phyloP scores from a whole-genome alignment of 352 stramenopile species.

The Pythium sp. region DNA sequence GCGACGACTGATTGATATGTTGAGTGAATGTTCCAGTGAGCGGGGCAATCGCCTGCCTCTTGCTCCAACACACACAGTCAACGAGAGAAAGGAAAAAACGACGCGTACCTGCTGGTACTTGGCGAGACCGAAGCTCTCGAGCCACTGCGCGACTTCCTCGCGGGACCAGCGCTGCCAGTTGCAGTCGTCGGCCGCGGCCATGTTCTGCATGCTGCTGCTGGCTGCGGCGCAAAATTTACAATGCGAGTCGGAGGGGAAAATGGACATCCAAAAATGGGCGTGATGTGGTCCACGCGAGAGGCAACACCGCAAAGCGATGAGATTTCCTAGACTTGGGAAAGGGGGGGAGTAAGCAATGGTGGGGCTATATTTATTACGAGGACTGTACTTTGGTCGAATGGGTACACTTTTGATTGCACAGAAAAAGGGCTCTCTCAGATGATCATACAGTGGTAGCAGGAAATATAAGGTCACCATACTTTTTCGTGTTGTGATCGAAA shows the following conservation, averaged over 20 bases:
- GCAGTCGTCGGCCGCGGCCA: constrained; percentile 4
- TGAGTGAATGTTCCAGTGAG: constrained; percentile 3
- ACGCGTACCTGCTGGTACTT: constrained; percentile 20
- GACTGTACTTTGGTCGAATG: background rate
- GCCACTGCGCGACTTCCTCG: constrained; percentile 22
- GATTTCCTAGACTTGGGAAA: constrained; percentile 1
- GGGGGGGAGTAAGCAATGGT: background rate
- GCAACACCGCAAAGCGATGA: background rate
- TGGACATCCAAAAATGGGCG: constrained; percentile 3
- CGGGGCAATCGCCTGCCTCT: background rate
- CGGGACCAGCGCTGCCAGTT: constrained; percentile 18
- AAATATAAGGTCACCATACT: too few species aligned
- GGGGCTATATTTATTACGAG: background rate
- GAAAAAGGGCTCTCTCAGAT: background rate
- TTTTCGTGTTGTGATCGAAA: too few species aligned
- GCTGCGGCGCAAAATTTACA: background rate
- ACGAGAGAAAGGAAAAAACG: background rate
- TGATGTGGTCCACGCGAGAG: background rate
- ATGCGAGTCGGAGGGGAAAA: background rate
- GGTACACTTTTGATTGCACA: background rate
- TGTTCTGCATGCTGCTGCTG: constrained; percentile 12
- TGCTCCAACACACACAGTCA: background rate
- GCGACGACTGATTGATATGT: background rate
- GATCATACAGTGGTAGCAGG: too few species aligned
- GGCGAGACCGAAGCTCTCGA: constrained; percentile 17